Conservation (phyloP, 2,329 filamentous ascomycete species). For the Diaporthe sp. region DNA sequence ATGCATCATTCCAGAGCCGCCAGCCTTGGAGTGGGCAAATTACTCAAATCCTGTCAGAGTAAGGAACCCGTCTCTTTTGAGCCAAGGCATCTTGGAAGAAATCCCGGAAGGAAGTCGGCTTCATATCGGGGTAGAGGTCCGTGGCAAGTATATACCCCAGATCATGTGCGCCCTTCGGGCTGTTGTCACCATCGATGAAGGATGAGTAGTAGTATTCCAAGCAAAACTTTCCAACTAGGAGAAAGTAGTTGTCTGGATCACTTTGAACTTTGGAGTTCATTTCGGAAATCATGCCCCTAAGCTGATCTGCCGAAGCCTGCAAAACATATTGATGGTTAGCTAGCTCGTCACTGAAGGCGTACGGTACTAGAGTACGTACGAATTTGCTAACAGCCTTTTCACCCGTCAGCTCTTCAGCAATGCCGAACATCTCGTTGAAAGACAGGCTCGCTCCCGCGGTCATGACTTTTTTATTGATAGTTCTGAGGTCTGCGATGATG, state of each 20-base stretch:
- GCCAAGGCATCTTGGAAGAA: neutral
- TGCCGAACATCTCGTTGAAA: neutral
- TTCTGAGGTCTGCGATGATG: neutral
- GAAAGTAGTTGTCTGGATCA: neutral
- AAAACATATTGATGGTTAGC: neutral
- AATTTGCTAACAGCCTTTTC: neutral
- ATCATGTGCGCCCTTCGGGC: neutral
- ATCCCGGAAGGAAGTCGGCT: neutral
- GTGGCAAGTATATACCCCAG: neutral
- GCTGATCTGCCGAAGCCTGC: neutral
- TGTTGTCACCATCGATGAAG: conserved; percentile 2
- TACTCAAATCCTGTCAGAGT: neutral
- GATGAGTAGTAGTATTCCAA: neutral
- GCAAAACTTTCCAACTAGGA: neutral
- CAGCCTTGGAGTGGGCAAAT: no score
- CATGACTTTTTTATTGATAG: neutral
- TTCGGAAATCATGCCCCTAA: neutral
- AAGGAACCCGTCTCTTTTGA: neutral
- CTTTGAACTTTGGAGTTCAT: neutral
- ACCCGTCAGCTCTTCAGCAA: neutral
- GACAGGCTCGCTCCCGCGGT: neutral
- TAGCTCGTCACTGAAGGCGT: neutral
- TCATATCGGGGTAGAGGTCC: neutral
- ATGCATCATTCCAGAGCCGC: no score
- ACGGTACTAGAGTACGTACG: neutral